Base-by-base conservation (phyloP, 192 early-diverging fungal genomes). In the Coemansia furcata region DNA sequence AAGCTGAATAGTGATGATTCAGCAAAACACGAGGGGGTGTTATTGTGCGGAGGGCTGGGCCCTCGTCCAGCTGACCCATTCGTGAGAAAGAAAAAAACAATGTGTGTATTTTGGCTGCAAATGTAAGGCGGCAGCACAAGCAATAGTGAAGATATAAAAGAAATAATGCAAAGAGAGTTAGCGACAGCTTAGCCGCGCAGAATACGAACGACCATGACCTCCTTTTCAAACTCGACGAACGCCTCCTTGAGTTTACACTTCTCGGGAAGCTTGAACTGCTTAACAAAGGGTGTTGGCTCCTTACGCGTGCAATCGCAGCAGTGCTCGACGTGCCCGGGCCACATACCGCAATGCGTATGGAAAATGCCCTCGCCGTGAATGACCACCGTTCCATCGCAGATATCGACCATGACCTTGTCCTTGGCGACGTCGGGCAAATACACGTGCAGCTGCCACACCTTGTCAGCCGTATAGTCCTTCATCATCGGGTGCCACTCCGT, bases 331-430 rank as follows among this genome's bases (percentile, higher is more conserved):
- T 82, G 80, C 30, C 68, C 74, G 1, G 80, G 80, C 80, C 80
- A 82, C 74, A 77, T 82, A 8, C 80, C 80, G 63, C 80, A 82
- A 42, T 82, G 80, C 15, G 74, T 66, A 39, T 82, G 80, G 80
- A 82, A 82, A 29, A 77, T 58, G 47, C 80, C 80, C 46, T 82
- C 75, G 46, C 80, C 80, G 38, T 76, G 80, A 12, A 82, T 67
- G 21, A 77, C 75, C 60, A 82, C 49, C 3, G 63, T 63, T 2
- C 62, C 65, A n/a, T 74, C 75, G 26, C 73, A 37, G 23, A 77
- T 66, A 37, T 82, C 80, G 4, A 82, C 75, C 38, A 71, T 71
- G 43, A 82, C 71, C 80, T 82, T 82, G 68, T 77, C 74, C 72
- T 82, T 82, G 54, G 50, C 75, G 49, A 72, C 80, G 15, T 62